Evolutionary conservation across 2,329 filamentous ascomycete genomes (phyloP).

Genomic region (Aspergillus tamarii): DNA sequence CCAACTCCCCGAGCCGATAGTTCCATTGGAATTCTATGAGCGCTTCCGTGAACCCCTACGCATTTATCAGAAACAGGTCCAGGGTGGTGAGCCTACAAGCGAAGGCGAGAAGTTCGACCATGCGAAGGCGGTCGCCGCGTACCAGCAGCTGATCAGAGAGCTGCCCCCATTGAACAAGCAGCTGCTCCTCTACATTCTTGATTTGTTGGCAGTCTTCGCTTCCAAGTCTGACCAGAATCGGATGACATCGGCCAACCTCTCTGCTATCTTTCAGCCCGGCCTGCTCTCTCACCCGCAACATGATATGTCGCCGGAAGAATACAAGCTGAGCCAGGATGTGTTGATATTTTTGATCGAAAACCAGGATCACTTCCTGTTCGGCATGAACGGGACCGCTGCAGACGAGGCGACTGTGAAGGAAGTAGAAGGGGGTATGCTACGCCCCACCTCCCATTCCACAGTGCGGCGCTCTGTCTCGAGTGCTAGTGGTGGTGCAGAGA

Average conservation of each 20-base stretch:
- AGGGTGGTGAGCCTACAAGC: constrained; percentile 68
- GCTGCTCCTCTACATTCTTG: constrained; percentile 90
- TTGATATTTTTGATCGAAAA: constrained; percentile 98
- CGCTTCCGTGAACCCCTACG: constrained; percentile 83
- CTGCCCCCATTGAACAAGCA: constrained; percentile 92
- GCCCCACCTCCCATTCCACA: constrained; percentile 52
- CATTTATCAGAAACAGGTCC: constrained; percentile 68
- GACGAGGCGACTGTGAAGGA: constrained; percentile 75
- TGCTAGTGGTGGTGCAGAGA: constrained; percentile 85
- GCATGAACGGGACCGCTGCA: constrained; percentile 98
- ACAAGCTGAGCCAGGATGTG: constrained; percentile 93
- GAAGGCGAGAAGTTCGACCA: constrained; percentile 77
- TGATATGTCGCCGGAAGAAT: constrained; percentile 94
- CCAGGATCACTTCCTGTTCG: constrained; percentile 96
- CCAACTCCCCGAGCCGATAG: constrained; percentile 93
- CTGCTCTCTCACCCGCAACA: constrained; percentile 92
- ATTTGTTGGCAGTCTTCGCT: constrained; percentile 93
- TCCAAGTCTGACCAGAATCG: constrained; percentile 96
- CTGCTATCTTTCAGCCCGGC: constrained; percentile 96
- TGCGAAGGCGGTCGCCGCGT: constrained; percentile 74
- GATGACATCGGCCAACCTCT: constrained; percentile 93
- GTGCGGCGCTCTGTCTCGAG: constrained; percentile 80
- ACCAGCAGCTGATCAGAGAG: constrained; percentile 89
- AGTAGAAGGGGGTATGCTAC: constrained; percentile 67
- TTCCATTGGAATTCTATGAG: constrained; percentile 90